Evolutionary conservation across 2,329 filamentous ascomycete genomes (phyloP), one percentile per base, ranked within the genome.

Genomic region (Aureobasidium subglaciale): DNA sequence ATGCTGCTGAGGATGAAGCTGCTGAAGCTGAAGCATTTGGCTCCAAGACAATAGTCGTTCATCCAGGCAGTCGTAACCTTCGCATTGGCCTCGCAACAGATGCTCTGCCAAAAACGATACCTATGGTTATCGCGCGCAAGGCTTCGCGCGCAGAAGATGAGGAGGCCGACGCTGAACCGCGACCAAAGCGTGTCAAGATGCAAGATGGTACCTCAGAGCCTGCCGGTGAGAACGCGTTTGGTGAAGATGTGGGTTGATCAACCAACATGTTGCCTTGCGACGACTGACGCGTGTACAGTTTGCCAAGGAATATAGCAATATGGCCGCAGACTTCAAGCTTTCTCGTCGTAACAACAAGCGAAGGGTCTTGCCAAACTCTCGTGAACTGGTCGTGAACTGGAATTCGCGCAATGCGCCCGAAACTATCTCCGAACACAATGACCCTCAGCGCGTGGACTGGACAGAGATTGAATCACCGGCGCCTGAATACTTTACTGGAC

Each of bases 51-150:
- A 92, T 99, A 66, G 87, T 97, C 58, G 89, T 99, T 64, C 93
- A 99, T 68, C 85, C 92, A 2, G 93, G 93, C 27, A 97, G 92
- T 67, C 92, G 97, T 71, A 97, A 97, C 62, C 74, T 99, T 60
- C 84, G 93, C 45, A 91, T 99, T 64, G 93, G 93, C 0, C 84
- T 97, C 58, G 91, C 92, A n/a, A 96, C 88, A 65, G 93, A 99
- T 72, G 92, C 91, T 5, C 75, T 99, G 5, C 93, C 93, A 6
- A 96, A 93, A 73, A 95, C 90, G 1, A 83, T 97, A 37, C 92
- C 93, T 5, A 96, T 95, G 87, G 85, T 89, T 1, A 85, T 97
- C 60, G 93, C 92, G 20, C 85, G 87, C 30, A 88, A 85, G 66
- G 87, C 87, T 63, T 75, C 81, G 6, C 81, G 85, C 64, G 91